Conservation (phyloP, 2,329 filamentous ascomycete genomes). For the Penicillium sp. region DNA sequence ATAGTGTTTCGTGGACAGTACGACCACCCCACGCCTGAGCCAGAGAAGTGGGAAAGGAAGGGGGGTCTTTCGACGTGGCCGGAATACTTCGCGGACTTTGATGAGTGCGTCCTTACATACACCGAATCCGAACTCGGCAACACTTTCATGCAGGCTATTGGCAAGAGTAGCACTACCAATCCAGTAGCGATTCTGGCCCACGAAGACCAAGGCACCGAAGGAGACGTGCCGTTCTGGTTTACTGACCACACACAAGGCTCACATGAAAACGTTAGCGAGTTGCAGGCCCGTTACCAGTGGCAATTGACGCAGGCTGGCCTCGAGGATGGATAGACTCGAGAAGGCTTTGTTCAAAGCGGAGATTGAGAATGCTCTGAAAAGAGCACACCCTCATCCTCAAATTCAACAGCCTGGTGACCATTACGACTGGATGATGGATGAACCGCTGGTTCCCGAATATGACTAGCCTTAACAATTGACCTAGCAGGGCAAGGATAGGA, state of each 20-base stretch:
- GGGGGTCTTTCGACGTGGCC: slow-evolving; percentile 1
- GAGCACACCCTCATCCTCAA: too few species aligned
- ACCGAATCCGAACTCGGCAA: too few species aligned
- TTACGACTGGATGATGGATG: too few species aligned
- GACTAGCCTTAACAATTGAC: too few species aligned
- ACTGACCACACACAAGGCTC: neutral
- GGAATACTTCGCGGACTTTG: neutral
- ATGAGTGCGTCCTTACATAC: neutral
- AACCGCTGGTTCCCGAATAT: too few species aligned
- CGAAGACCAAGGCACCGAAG: neutral
- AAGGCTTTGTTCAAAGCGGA: neutral
- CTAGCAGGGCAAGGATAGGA: too few species aligned
- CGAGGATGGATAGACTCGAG: neutral
- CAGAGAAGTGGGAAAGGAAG: slow-evolving; percentile 20
- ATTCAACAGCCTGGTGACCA: too few species aligned
- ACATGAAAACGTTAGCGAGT: neutral
- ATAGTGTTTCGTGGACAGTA: neutral
- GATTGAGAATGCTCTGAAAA: neutral
- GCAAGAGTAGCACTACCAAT: neutral
- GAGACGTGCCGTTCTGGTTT: neutral
- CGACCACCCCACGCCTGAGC: neutral
- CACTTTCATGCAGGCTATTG: neutral
- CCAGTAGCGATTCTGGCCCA: neutral
- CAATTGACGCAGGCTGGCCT: neutral
- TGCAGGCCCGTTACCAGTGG: neutral